Evolutionary conservation across 805 yeast species (phyloP).

Genomic region (Babjeviella inositovora): DNA sequence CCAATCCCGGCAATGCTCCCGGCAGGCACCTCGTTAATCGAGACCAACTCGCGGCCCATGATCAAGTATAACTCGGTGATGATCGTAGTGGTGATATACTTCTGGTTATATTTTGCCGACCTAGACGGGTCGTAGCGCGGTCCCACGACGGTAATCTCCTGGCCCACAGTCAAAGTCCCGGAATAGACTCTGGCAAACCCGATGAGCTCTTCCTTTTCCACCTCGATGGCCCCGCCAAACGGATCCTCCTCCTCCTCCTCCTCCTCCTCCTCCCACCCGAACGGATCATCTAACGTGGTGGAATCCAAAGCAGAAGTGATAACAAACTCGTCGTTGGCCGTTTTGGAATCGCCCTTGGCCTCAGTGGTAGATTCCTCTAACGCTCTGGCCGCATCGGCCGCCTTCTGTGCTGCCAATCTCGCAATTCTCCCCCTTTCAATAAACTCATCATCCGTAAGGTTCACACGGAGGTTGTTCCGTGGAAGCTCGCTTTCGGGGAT

Average conservation of each 20-base stretch:
- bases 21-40: constrained; percentile 72
- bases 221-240: constrained; percentile 9
- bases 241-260: constrained; percentile 24
- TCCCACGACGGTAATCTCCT: constrained; percentile 59
- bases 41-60: constrained; percentile 85
- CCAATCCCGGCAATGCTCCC: constrained; percentile 93
- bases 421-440: constrained; percentile 49
- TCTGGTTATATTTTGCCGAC: too few species aligned
- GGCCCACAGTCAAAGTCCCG: constrained; percentile 68
- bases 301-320: constrained; percentile 7
- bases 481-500: constrained; percentile 77
- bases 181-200: constrained; percentile 85
- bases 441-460: constrained; percentile 35
- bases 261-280: constrained; percentile 31
- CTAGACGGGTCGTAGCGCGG: constrained; percentile 75
- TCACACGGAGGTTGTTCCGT: constrained; percentile 19
- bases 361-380: constrained; percentile 9
- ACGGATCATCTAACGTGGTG: constrained; percentile 12
- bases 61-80: constrained; percentile 61
- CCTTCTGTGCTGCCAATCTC: constrained; percentile 50
- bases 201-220: constrained; percentile 46
- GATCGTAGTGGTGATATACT: constrained; percentile 37
- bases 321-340: constrained; percentile 5
- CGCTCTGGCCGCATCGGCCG: constrained; percentile 32
- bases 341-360: constrained; percentile 3